Evolutionary conservation across 306 rosid species (phyloP), one percentile per base, ranked within the genome.

Genomic region (Quercus cerris): DNA sequence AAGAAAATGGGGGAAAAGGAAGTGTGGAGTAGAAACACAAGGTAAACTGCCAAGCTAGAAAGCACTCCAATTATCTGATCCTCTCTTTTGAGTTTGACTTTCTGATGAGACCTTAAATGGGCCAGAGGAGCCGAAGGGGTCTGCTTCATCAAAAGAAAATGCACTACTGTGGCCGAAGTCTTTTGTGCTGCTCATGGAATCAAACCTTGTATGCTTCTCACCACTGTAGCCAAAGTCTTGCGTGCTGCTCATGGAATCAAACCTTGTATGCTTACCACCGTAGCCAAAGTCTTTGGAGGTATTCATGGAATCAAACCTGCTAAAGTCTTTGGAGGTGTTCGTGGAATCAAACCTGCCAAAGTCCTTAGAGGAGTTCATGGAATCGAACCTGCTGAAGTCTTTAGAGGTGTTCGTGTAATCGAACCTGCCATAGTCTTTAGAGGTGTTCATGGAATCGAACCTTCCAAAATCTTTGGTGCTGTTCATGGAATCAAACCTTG

Each of bases 31-130:
- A 27, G 41, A 55, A 54, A n/a, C 23, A 46, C 22, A 72, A 58
- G 72, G 44, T 70, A 81, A 33, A 56, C 27, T 52, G 76, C 78
- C 62, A 15, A 15, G 81, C 88, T 93, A 94, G 77, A 94, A 94
- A 63, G 95, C 92, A 81, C 88, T 91, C 99, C 99, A 94, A 70
- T 77, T 79, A 75, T 93, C 97, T 27, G 97, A 91, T 54, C 81
- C 80, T 82, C 85, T 93, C 88, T 91, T 94, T 3, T 94, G 85
- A 63, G 90, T 82, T 38, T 87, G 92, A 81, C 44, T 80, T 33
- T 90, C 97, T 23, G 95, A 87, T 44, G 97, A 84, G 72, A 91
- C 97, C 84, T 91, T 94, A 56, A 94, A 94, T 27, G 99, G 94
- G 38, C 89, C 97, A 74, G 97, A 88, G 38, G 97, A 87, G 23